Conservation (phyloP, 2,329 filamentous ascomycete genomes). For the Pseudogymnoascus sp. region DNA sequence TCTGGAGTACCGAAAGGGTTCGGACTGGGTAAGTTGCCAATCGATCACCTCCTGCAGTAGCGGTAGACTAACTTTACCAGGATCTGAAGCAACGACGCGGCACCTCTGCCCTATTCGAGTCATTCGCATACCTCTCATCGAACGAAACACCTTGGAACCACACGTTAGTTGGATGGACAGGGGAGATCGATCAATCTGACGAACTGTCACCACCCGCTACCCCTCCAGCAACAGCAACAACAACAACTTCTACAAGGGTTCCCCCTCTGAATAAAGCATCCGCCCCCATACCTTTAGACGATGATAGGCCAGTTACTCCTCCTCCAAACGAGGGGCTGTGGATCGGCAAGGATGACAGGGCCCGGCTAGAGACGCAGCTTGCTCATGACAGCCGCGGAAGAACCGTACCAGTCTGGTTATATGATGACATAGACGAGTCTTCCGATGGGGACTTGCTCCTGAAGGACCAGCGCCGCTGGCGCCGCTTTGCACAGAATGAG, state of each 20-base stretch:
- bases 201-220: slow-evolving; percentile 39
- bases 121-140: slow-evolving; percentile 82
- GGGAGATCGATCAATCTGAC: slow-evolving; percentile 60
- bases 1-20: slow-evolving; percentile 48
- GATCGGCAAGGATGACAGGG: slow-evolving; percentile 62
- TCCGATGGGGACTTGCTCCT: slow-evolving; percentile 61
- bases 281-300: slow-evolving; percentile 69
- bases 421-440: slow-evolving; percentile 61
- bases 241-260: slow-evolving; percentile 36
- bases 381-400: slow-evolving; percentile 65
- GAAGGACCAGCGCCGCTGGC: slow-evolving; percentile 79
- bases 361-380: slow-evolving; percentile 66
- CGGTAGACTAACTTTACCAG: slow-evolving; percentile 35
- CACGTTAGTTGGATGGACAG: slow-evolving; percentile 89
- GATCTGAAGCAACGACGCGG: slow-evolving; percentile 70
- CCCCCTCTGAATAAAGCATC: slow-evolving; percentile 64
- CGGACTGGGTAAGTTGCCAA: slow-evolving; percentile 49
- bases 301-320: slow-evolving; percentile 46
- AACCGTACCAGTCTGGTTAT: slow-evolving; percentile 83
- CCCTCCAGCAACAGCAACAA: slow-evolving; percentile 32
- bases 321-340: slow-evolving; percentile 60
- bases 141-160: slow-evolving; percentile 80
- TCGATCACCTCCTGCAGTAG: not conserved
- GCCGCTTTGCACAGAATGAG: slow-evolving; percentile 83
- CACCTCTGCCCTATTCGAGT: slow-evolving; percentile 87